Base-by-base conservation (phyloP, 2,329 filamentous ascomycete genomes). In the Cadophora luteo-olivacea region DNA sequence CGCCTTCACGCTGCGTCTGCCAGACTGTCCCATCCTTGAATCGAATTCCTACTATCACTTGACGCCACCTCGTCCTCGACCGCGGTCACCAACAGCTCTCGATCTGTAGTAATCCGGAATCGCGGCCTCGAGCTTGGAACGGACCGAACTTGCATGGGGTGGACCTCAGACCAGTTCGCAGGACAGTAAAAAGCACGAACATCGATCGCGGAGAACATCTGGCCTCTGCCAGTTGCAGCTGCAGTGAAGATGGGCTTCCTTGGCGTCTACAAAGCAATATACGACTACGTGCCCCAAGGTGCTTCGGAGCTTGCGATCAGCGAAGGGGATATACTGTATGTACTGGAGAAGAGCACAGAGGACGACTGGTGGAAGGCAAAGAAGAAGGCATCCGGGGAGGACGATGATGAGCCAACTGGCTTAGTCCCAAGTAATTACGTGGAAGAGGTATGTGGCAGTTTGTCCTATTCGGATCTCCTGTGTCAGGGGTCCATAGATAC, bases 391-490 rank as follows among this genome's bases (percentile, higher is more conserved):
- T 76, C 76, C 1, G 80, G 79, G 5, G 78, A 81, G 4, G 78
- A 78, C 61, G 73, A 79, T 48, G 77, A 78, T 64, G 75, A 80
- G 12, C 78, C 76, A 11, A 79, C 77, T 7, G 78, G 80, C 22
- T 78, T 82, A 49, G 90, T 99, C 69, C 96, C 96, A 16, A 94
- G 92, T 78, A 99, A 97, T 80, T 99, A 99, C 79, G 86, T 99
- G 67, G 91, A 97, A 83, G 89, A 97, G 90, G 94, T 97, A 83
- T 82, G 89, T 69, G 66, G 41, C 67, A 67, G n/a, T 32, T 54
- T 49, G 38, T 58, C 25, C 9, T 38, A 32, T 61, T 19, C 4
- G 32, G 29, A 38, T 24, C n/a, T 48, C 22, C 32, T n/a, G 33
- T 51, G n/a, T 64, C 51, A 51, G n/a, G 48, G 57, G 19, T 32